Evolutionary conservation across 148 eudicot species (phyloP), one percentile per base, ranked within the genome.

Genomic region (Fagopyrum esculentum): DNA sequence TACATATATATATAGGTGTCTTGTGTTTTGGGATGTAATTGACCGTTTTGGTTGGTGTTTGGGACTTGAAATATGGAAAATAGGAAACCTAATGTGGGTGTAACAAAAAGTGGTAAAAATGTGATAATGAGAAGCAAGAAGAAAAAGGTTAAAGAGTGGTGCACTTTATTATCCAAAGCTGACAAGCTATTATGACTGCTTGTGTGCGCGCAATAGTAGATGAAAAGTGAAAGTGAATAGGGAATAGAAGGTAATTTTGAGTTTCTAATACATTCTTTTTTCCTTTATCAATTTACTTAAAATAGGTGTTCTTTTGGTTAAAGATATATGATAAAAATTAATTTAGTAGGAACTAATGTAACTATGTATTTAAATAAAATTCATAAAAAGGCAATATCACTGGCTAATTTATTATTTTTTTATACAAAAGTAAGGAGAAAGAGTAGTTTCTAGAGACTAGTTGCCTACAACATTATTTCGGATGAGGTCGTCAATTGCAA

Each of bases 141-240:
- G 44, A 5, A 30, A 63, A 63, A 9, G 16, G 17, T 13, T 10
- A 7, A 35, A 66, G 71, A 43, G 9, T 66, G 71, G 17, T 66
- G 71, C 71, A 66, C 71, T 66, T 66, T 66, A 45, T 63, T 63
- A 63, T 13, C 35, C 3, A 66, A 66, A 43, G 71, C 22, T 66
- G 71, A 66, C 46, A 66, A 66, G 19, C 71, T 46, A 66, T 66
- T 45, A 66, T 66, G n/a, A 66, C 46, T 66, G 71, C 47, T 35
- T 13, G 6, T 29, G 68, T 40, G 69, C 7, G n/a, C 13, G 11
- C 70, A 64, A 35, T 40, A 64, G 70, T 64, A 35, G 70, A 64
- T 64, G 6, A 17, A 6, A 64, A 35, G n/a, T 17, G 35, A 16
- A 17, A 56, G 29, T 57, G 63, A 57, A 57, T 22, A 57, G 63